Percentiles rank a stretch among this genome's conserved stretches.
Conservation (phyloP, 2,329 filamentous ascomycete genomes). For the Amylocarpus encephaloides region DNA sequence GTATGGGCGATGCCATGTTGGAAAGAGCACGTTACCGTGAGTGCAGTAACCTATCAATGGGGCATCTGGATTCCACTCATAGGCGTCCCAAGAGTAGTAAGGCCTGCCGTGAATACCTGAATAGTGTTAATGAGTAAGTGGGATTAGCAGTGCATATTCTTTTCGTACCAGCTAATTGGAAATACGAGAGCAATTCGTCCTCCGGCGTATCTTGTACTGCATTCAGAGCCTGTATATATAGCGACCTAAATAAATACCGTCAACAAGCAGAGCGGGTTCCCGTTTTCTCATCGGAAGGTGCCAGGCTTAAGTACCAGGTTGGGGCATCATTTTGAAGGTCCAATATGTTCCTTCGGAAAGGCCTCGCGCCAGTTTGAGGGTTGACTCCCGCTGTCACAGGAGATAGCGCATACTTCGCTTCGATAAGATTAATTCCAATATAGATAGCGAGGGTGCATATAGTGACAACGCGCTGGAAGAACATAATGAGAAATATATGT, state of each 20-base stretch:
- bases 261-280: too few relatives aligned
- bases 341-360: constrained; percentile 2
- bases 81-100: constrained; percentile 10
- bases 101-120: constrained; percentile 15
- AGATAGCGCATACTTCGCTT: not conserved
- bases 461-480: too few relatives aligned
- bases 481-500: too few relatives aligned
- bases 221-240: constrained; percentile 13
- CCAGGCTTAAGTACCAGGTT: not conserved
- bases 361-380: not conserved
- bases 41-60: constrained; percentile 51
- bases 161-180: constrained; percentile 10
- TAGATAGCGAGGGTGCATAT: not conserved
- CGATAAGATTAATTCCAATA: not conserved
- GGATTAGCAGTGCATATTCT: not conserved
- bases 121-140: not conserved
- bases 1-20: constrained; percentile 50
- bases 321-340: constrained; percentile 5
- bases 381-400: constrained; percentile 1
- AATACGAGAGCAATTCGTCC: constrained; percentile 8
- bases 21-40: constrained; percentile 57
- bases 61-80: not conserved
- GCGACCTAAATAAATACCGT: constrained; percentile 3
- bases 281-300: too few relatives aligned
- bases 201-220: constrained; percentile 4